These are phyloP conservation scores for Avicennia marina DNA, from an alignment of 257 asterid genomes.

Conservation along the genomic window DNA sequence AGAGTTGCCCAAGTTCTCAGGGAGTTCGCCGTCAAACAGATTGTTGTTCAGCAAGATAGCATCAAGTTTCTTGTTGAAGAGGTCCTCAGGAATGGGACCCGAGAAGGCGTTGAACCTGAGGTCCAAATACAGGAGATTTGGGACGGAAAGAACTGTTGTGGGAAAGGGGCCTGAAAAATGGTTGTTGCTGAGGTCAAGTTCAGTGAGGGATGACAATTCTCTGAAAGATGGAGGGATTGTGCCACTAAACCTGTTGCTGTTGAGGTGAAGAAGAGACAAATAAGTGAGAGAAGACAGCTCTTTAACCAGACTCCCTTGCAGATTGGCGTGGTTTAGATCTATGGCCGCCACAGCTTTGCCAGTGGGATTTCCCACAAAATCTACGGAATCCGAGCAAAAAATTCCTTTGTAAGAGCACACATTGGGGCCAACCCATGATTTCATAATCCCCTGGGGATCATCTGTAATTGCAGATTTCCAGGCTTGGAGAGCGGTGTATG, in stretches of 20 bases:
- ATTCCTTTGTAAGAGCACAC: constrained; percentile 61
- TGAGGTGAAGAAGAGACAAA: constrained; percentile 51
- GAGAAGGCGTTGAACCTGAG: constrained; percentile 53
- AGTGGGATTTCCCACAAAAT: constrained; percentile 35
- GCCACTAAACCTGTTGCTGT: constrained; percentile 57
- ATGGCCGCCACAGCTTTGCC: constrained; percentile 43
- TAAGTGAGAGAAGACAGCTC: constrained; percentile 41
- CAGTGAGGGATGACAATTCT: constrained; percentile 34
- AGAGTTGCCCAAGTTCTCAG: constrained; percentile 56
- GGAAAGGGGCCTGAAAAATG: constrained; percentile 56
- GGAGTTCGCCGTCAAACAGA: constrained; percentile 41
- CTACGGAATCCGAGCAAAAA: constrained; percentile 46
- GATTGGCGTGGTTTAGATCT: constrained; percentile 69
- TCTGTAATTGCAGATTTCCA: constrained; percentile 62
- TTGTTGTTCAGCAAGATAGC: constrained; percentile 64
- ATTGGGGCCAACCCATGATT: constrained; percentile 53
- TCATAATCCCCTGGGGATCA: constrained; percentile 48
- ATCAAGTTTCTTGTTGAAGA: constrained; percentile 51
- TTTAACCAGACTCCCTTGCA: constrained; percentile 43
- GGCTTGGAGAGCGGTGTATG: constrained; percentile 58
- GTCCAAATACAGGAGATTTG: constrained; percentile 49
- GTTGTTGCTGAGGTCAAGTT: constrained; percentile 70
- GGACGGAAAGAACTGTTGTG: constrained; percentile 27
- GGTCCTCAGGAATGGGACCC: constrained; percentile 51
- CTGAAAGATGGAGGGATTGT: constrained; percentile 39